Conservation (phyloP, 495 filamentous ascomycete genomes). For the Acidiella bohemica region DNA sequence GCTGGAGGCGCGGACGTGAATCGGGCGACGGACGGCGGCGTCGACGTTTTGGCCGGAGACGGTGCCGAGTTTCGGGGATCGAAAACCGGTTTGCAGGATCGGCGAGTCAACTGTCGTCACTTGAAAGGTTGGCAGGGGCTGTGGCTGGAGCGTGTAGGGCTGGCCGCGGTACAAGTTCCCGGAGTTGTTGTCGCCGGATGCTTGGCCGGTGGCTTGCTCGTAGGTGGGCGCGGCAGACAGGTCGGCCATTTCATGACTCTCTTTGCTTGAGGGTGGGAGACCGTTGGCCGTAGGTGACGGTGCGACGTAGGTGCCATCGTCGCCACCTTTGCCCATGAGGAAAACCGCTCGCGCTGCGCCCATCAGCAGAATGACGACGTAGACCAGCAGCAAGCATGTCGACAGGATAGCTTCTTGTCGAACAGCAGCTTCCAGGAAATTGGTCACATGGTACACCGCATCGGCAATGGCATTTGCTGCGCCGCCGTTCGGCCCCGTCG, state of each 20-base stretch:
- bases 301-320: slow-evolving; percentile 40
- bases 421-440: slow-evolving; percentile 49
- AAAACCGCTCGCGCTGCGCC: slow-evolving; percentile 54
- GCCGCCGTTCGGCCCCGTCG: slow-evolving; percentile 51
- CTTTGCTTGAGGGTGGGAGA: background rate
- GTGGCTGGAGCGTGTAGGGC: slow-evolving; percentile 24
- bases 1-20: slow-evolving; percentile 26
- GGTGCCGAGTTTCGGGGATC: slow-evolving; percentile 16
- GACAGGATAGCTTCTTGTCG: slow-evolving; percentile 66
- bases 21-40: slow-evolving; percentile 23
- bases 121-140: slow-evolving; percentile 24
- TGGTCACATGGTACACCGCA: slow-evolving; percentile 52
- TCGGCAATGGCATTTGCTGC: slow-evolving; percentile 69
- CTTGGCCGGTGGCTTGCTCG: slow-evolving; percentile 15
- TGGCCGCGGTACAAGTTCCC: slow-evolving; percentile 17
- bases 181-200: slow-evolving; percentile 8
- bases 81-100: slow-evolving; percentile 13
- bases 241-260: slow-evolving; percentile 3
- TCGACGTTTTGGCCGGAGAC: slow-evolving; percentile 25
- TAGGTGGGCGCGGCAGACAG: slow-evolving; percentile 9
- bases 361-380: slow-evolving; percentile 60
- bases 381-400: slow-evolving; percentile 52
- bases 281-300: background rate
- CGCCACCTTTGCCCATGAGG: slow-evolving; percentile 35
- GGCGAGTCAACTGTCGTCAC: slow-evolving; percentile 14